Conservation (phyloP, 2,329 filamentous ascomycete species). For the Cytospora piceicola region DNA sequence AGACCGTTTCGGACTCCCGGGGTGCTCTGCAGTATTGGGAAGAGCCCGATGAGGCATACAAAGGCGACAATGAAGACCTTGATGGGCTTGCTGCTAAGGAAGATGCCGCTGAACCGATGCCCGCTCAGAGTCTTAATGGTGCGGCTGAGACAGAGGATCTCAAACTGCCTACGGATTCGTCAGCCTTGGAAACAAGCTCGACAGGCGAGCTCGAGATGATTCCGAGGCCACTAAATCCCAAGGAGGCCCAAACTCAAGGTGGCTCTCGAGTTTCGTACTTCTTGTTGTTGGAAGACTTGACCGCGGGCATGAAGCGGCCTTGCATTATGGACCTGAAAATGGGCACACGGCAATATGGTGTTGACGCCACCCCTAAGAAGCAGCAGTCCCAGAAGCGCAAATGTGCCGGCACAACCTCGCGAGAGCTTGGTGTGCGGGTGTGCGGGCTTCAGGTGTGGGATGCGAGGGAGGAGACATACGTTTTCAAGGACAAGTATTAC, state of each 20-base stretch:
- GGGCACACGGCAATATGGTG: constrained; percentile 95
- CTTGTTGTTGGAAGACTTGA: constrained; percentile 89
- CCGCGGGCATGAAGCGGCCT: constrained; percentile 92
- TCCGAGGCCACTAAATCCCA: constrained; percentile 71
- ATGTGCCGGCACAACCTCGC: constrained; percentile 89
- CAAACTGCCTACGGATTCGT: constrained; percentile 32
- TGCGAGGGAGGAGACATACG: constrained; percentile 76
- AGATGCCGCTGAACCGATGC: constrained; percentile 21
- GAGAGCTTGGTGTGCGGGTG: constrained; percentile 86
- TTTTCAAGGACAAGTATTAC: constrained; percentile 99
- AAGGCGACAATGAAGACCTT: constrained; percentile 63
- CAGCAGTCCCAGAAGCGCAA: constrained; percentile 91
- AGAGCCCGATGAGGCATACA: constrained; percentile 83
- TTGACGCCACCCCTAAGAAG: constrained; percentile 91
- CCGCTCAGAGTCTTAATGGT: constrained; percentile 22
- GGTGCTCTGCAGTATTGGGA: constrained; percentile 90
- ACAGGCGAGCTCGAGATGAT: constrained; percentile 48
- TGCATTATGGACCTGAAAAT: constrained; percentile 99
- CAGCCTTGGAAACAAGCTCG: constrained; percentile 46
- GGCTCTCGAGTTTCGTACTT: constrained; percentile 85
- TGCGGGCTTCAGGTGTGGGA: constrained; percentile 98
- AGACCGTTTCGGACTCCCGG: constrained; percentile 70
- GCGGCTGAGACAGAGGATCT: constrained; percentile 27
- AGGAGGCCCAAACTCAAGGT: constrained; percentile 69
- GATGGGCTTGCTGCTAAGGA: constrained; percentile 23